Percentiles rank a stretch among this genome's conserved stretches.
Evolutionary conservation across 164 flowering plant genomes (phyloP).

Genomic region (Aristolochia californica): DNA sequence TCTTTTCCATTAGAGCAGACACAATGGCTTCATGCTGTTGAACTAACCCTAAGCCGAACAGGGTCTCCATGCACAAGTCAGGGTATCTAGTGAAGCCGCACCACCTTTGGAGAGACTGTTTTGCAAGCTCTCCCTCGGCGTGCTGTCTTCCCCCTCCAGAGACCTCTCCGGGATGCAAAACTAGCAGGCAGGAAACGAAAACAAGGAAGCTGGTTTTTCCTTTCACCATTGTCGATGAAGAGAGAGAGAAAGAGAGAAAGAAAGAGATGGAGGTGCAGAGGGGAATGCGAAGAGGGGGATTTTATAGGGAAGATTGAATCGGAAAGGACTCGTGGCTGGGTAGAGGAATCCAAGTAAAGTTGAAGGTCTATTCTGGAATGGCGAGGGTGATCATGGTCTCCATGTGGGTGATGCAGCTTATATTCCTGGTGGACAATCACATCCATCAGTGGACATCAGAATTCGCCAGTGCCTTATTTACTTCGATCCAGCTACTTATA

Average conservation of each 20-base stretch:
- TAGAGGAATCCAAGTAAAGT: no score
- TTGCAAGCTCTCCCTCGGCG: background rate
- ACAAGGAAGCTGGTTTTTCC: background rate
- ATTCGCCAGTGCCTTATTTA: no score
- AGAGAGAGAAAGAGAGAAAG: background rate
- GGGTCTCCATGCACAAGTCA: slow-evolving; percentile 20
- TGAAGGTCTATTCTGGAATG: no score
- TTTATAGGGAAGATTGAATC: no score
- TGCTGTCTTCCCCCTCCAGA: background rate
- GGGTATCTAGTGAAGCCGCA: slow-evolving; percentile 34
- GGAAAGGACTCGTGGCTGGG: no score
- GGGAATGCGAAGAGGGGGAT: no score
- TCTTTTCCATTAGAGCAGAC: slow-evolving; percentile 24
- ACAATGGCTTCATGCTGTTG: slow-evolving; percentile 14
- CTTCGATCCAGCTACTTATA: no score
- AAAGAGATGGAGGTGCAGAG: background rate
- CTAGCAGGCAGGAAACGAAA: background rate
- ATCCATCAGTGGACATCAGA: no score
- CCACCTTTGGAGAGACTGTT: slow-evolving; percentile 4
- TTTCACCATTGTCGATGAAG: background rate
- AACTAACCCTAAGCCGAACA: slow-evolving; percentile 11
- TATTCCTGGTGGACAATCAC: no score
- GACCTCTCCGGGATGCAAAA: background rate
- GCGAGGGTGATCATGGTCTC: no score
- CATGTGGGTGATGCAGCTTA: no score